A percentile compares a stretch with the other conserved stretches of the same genome.
Evolutionary conservation across 495 filamentous ascomycete species (phyloP).

Genomic region (Hypoxylon subgilvum): DNA sequence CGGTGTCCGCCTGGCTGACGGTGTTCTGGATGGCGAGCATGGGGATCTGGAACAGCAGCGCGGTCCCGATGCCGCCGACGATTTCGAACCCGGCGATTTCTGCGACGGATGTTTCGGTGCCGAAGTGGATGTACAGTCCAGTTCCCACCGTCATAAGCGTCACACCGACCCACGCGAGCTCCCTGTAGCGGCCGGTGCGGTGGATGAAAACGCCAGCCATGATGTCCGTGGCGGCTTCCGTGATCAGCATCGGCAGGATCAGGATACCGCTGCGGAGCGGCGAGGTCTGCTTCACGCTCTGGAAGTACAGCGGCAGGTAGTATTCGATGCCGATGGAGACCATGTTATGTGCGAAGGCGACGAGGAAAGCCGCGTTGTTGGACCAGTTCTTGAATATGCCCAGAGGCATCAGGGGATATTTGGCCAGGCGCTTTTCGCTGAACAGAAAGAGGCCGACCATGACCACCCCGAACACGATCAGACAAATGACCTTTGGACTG

Average conservation of each 20-base stretch:
- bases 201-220: slow-evolving; percentile 62
- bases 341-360: slow-evolving; percentile 64
- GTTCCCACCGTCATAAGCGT: slow-evolving; percentile 60
- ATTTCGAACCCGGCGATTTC: slow-evolving; percentile 62
- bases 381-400: slow-evolving; percentile 64
- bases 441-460: slow-evolving; percentile 64
- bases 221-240: slow-evolving; percentile 57
- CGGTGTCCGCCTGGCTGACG: slow-evolving; percentile 66
- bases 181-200: slow-evolving; percentile 64
- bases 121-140: slow-evolving; percentile 61
- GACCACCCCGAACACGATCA: slow-evolving; percentile 69
- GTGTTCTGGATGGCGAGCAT: slow-evolving; percentile 70
- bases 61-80: slow-evolving; percentile 58
- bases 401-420: slow-evolving; percentile 72
- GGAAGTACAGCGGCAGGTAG: slow-evolving; percentile 74
- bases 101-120: slow-evolving; percentile 48
- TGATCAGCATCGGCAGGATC: slow-evolving; percentile 66
- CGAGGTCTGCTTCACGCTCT: slow-evolving; percentile 70
- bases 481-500: slow-evolving; percentile 71
- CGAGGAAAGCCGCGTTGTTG: slow-evolving; percentile 57
- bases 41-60: slow-evolving; percentile 66
- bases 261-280: slow-evolving; percentile 76
- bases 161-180: slow-evolving; percentile 59
- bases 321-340: slow-evolving; percentile 59
- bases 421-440: slow-evolving; percentile 68